Base-by-base conservation (phyloP, 345 rosid genomes). In the Pistacia vera region DNA sequence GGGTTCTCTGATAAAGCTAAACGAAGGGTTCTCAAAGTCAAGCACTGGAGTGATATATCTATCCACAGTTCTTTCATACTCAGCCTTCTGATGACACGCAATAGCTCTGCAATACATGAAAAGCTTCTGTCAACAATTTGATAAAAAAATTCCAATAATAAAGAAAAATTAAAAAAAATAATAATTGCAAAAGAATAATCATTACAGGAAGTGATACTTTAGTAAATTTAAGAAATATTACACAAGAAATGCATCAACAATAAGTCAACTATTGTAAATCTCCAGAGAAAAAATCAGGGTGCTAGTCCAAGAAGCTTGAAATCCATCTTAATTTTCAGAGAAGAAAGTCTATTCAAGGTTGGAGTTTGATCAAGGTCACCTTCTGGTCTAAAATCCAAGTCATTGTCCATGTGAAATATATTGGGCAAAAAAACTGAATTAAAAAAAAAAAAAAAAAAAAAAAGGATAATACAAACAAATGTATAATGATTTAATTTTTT, bases 61-160 rank as follows among this genome's bases (percentile, higher is more conserved):
- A 70, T 79, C 88, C 86, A 75, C 77, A 80, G 88, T 60, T 89
- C 91, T 77, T 89, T 91, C 91, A 89, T 79, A 74, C 85, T 77
- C 78, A 89, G 83, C 85, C 95, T 86, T 88, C 93, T 84, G 73
- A 91, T 84, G 73, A 86, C 88, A 68, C 93, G 90, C 86, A 91
- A 56, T 69, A 91, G 81, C 78, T 91, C 95, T 91, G 90, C 62
- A 88, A 75, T 56, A 79, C 59, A 82, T 75, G 62, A 13, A 63
- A 30, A 59, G 59, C 46, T 54, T 68, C 60, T 36, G 13, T 52
- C 65, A 67, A 63, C 33, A 44, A 66, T 48, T 30, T 1, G 18
- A 72, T 51, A 48, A 18, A n/a, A 28, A 57, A 25, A n/a, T n/a
- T 2, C 3, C 59, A 51, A 13, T 49, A 71, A 30, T 62, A 46